Base-by-base conservation (phyloP, 768 basidiomycete species). In the Gymnopilus dilepis region DNA sequence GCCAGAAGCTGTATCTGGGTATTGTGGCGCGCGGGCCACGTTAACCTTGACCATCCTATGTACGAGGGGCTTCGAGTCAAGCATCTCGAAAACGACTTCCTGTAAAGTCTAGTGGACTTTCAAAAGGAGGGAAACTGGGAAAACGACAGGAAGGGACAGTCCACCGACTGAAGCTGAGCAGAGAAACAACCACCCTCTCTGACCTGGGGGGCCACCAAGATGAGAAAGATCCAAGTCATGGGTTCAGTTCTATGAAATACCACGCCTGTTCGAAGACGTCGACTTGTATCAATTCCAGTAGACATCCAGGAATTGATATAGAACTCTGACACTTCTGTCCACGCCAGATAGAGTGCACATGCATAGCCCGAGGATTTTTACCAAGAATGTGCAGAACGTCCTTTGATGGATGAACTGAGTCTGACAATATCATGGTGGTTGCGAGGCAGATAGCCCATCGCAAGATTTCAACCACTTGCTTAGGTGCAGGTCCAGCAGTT, bases 21-120 rank as follows among this genome's bases (percentile, higher is more conserved):
- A 42, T 54, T 63, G 62, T 6, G 62, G 62, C 41, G 62, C 40
- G 30, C 62, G 62, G 26, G 61, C 50, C 33, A 57, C 56, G 12
- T 63, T 53, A 33, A 67, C 51, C 43, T 65, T 67, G 33, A 63
- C 48, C 66, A 68, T 68, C 37, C 67, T 62, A 19, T 65, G 61
- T 33, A 52, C 41, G 28, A 50, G 17, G 28, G 57, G 51, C 34
- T 62, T 62, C 30, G 60, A 59, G 34, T 53, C 37, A 26, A 48
- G 38, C 61, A 62, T 61, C 38, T 24, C 54, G 28, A 37, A 56
- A 53, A 7, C 41, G 30, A 21, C 22, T 47, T 54, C 57, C 56
- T 52, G 42, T 31, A 47, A 54, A 24, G 52, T 64, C 42, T 51
- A 59, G 21, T 57, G 55, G 51, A 59, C 55, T 38, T 54, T 54